Evolutionary conservation across 2,329 filamentous ascomycete species (phyloP).

Genomic region (Gnomoniopsis smithogilvyi): DNA sequence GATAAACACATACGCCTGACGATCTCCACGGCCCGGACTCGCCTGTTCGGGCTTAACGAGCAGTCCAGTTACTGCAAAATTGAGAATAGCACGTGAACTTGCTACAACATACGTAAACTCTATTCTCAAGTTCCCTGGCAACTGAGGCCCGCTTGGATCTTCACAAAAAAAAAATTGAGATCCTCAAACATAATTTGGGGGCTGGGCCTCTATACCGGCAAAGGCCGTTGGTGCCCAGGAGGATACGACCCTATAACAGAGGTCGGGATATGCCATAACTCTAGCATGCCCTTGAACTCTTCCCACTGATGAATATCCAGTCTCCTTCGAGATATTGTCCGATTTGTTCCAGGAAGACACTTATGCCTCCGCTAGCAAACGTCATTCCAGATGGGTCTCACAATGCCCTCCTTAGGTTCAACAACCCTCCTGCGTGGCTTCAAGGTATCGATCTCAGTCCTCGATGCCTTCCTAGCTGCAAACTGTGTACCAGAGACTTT

Average conservation of each 20-base stretch:
- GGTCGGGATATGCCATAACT: too few relatives aligned
- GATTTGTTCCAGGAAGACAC: background rate
- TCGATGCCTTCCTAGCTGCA: conserved; percentile 1
- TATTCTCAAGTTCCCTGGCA: background rate
- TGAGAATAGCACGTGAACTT: background rate
- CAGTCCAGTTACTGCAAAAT: background rate
- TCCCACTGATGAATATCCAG: background rate
- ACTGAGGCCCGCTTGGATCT: background rate
- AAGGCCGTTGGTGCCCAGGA: too few relatives aligned
- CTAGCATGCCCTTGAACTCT: too few relatives aligned
- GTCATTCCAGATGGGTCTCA: background rate
- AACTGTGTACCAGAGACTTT: conserved; percentile 6
- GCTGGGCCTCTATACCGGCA: too few relatives aligned
- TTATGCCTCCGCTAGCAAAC: background rate
- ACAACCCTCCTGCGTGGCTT: conserved; percentile 3
- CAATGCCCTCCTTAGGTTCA: background rate
- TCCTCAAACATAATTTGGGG: too few relatives aligned
- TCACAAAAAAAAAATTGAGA: too few relatives aligned
- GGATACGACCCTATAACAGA: too few relatives aligned
- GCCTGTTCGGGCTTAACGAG: background rate
- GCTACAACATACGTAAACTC: background rate
- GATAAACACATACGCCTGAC: too few relatives aligned
- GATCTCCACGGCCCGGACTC: background rate
- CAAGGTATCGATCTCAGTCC: background rate
- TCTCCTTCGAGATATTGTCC: background rate